These are phyloP conservation scores for Sonneratia alba DNA, from an alignment of 345 rosid species.

Conservation along the genomic window DNA sequence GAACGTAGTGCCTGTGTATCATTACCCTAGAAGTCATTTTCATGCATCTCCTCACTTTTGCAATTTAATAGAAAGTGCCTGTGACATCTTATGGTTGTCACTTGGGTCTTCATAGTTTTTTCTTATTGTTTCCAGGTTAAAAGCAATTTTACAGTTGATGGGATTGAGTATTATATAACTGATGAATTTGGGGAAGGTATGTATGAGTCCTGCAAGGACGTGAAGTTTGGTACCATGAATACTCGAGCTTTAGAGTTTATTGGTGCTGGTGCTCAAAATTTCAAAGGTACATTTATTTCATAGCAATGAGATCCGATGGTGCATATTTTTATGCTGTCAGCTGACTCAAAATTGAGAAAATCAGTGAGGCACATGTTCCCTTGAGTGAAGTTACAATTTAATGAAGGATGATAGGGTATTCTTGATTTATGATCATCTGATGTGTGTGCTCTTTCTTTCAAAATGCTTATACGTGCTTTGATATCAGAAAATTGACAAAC, in stretches of 20 bases:
- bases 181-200: conserved; percentile 77
- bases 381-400: neutral
- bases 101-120: neutral
- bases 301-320: neutral
- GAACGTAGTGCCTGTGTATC: neutral
- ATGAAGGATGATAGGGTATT: neutral
- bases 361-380: neutral
- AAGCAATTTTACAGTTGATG: conserved; percentile 69
- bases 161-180: conserved; percentile 57
- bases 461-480: neutral
- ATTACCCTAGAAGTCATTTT: neutral
- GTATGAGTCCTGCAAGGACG: conserved; percentile 86
- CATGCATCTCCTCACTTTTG: neutral
- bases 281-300: conserved; percentile 40
- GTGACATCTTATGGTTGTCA: neutral
- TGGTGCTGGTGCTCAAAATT: conserved; percentile 80
- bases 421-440: neutral
- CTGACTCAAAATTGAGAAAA: neutral
- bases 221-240: conserved; percentile 89
- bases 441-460: neutral
- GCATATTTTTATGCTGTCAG: no score
- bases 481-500: neutral
- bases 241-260: conserved; percentile 65
- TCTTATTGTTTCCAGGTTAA: conserved; percentile 43
- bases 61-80: neutral